Evolutionary conservation across 2,329 filamentous ascomycete species (phyloP).

Genomic region (Colletotrichum sp.): DNA sequence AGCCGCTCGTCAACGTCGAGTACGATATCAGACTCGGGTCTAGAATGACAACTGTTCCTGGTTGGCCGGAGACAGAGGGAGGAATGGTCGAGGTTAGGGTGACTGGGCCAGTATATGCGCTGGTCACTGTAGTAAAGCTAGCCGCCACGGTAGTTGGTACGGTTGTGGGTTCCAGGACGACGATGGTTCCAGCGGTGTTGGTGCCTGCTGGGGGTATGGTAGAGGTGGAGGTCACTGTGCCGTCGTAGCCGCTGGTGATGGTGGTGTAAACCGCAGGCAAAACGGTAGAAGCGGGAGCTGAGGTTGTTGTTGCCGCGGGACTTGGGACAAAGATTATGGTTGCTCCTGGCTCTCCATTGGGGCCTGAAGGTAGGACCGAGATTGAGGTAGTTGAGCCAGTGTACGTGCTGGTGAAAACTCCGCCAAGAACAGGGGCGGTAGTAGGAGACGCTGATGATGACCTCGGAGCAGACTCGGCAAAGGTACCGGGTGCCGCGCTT

Average conservation of each 20-base stretch:
- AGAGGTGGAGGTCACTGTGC: neutral
- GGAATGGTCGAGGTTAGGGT: neutral
- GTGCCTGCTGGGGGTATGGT: neutral
- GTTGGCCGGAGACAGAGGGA: neutral
- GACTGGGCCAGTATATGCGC: neutral
- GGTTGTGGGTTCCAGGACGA: neutral
- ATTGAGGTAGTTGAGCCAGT: neutral
- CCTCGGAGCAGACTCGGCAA: neutral
- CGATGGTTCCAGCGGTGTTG: neutral
- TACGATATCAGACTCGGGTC: neutral
- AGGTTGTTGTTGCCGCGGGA: neutral
- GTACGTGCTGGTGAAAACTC: neutral
- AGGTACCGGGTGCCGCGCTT: neutral
- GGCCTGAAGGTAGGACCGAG: neutral
- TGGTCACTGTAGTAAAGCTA: neutral
- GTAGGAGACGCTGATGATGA: neutral
- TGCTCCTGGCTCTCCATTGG: neutral
- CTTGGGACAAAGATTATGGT: neutral
- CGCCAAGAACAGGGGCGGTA: neutral
- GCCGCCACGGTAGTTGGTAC: neutral
- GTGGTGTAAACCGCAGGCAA: neutral
- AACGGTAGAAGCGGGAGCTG: neutral
- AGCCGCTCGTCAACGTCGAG: neutral
- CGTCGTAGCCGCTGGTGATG: neutral
- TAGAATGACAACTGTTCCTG: neutral